These are phyloP conservation scores for Ceratobasidium sp. DNA, from an alignment of 1,284 basidiomycete genomes.

Conservation along the genomic window DNA sequence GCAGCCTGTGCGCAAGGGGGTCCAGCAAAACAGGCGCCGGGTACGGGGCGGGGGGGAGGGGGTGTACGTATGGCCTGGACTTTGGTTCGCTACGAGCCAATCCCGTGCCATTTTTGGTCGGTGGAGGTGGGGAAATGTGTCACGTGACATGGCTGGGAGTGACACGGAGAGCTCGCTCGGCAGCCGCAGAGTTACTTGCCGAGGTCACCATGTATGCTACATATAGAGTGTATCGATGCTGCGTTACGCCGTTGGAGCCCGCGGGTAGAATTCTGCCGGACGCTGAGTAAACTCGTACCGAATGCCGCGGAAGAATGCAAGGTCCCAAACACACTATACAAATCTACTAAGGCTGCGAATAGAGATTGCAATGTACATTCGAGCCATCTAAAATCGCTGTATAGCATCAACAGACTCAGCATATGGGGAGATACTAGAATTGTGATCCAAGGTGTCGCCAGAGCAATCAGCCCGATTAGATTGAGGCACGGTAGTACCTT, in stretches of 20 bases:
- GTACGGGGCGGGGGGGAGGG: slow-evolving; percentile 1
- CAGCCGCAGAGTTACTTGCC: background rate
- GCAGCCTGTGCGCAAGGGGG: slow-evolving; percentile 43
- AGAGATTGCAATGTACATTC: no score
- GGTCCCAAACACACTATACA: no score
- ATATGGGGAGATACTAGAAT: background rate
- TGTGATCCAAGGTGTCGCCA: background rate
- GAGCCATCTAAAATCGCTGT: no score
- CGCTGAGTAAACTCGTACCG: slow-evolving; percentile 18
- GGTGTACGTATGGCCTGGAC: background rate
- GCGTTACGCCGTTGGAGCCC: background rate
- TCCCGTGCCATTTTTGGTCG: slow-evolving; percentile 4
- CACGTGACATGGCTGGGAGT: background rate
- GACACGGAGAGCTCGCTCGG: background rate
- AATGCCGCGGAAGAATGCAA: no score
- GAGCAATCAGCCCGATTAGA: background rate
- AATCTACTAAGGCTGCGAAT: no score
- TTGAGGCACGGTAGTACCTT: background rate
- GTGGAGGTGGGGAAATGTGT: slow-evolving; percentile 10
- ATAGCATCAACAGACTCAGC: no score
- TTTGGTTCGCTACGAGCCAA: background rate
- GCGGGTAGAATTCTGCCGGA: background rate
- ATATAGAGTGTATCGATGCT: background rate
- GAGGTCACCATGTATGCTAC: slow-evolving; percentile 11
- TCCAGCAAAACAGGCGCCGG: no score